phyloP scores from a whole-genome alignment of 129 eudicot genomes.

The Sambucus nigra region DNA sequence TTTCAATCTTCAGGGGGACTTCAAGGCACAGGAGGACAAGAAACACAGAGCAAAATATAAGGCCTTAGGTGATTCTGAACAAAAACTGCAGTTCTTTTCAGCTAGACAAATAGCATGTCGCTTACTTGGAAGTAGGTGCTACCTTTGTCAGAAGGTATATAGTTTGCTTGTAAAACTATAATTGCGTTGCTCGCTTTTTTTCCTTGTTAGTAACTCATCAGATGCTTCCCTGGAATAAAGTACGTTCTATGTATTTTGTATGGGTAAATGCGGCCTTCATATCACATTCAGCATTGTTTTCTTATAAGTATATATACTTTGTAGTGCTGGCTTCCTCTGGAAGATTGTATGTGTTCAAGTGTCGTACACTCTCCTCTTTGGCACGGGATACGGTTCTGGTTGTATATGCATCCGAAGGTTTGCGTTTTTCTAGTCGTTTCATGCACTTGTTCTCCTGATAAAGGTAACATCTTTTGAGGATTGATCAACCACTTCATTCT shows the following conservation, averaged over 20 bases:
- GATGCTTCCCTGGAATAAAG: neutral
- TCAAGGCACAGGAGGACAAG: constrained; percentile 68
- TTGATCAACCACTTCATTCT: neutral
- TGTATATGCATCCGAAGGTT: constrained; percentile 99
- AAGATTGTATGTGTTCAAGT: constrained; percentile 85
- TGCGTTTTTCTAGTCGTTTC: constrained; percentile 3
- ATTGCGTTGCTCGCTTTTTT: neutral
- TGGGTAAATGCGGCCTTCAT: neutral
- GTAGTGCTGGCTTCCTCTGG: constrained; percentile 94
- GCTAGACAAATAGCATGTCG: constrained; percentile 97
- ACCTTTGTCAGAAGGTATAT: constrained; percentile 87
- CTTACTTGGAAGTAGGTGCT: constrained; percentile 87
- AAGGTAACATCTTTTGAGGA: neutral
- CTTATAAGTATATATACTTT: constrained; percentile 2
- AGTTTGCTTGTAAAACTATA: neutral
- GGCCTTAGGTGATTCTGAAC: constrained; percentile 53
- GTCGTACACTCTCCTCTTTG: constrained; percentile 49
- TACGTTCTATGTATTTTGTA: neutral
- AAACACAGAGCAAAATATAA: constrained; percentile 82
- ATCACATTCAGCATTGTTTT: neutral
- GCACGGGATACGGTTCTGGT: constrained; percentile 69
- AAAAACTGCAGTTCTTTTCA: constrained; percentile 72
- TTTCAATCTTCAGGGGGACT: constrained; percentile 55
- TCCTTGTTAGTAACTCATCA: neutral
- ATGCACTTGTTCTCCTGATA: neutral